phyloP scores from a whole-genome alignment of 148 eudicot species.

The Beta vulgaris region DNA sequence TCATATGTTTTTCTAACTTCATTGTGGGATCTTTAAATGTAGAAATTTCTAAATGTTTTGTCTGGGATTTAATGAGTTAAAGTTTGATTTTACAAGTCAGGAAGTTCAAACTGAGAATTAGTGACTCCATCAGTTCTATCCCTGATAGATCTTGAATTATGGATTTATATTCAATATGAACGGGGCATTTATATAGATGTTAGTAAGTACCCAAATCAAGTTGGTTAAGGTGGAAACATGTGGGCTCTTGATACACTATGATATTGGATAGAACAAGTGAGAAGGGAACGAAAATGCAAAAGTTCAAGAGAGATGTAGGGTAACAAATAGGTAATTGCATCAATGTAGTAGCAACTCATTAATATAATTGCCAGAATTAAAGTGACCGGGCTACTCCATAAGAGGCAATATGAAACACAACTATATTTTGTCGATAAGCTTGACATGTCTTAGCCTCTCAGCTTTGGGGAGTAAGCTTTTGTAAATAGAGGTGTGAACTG shows the following conservation, averaged over 20 bases:
- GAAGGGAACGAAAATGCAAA: no score
- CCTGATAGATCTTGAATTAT: neutral
- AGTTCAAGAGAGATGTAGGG: no score
- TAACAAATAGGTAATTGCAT: no score
- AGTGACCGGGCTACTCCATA: no score
- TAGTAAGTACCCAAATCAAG: neutral
- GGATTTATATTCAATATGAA: neutral
- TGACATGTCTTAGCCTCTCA: constrained; percentile 3
- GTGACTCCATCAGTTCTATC: neutral
- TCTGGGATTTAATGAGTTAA: neutral
- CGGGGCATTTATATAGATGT: neutral
- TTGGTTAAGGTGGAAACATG: neutral
- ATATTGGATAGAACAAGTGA: no score
- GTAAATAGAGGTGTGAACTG: neutral
- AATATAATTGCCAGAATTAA: no score
- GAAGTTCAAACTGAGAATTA: neutral
- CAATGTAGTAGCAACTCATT: no score
- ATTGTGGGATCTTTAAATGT: neutral
- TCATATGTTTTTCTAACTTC: neutral
- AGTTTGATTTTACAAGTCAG: neutral
- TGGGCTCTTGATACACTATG: neutral
- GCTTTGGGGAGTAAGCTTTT: neutral
- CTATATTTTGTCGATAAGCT: neutral
- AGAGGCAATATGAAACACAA: no score
- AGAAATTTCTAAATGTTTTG: no score